Conservation (phyloP, 805 yeast genomes). For the Spathaspora boniae region DNA sequence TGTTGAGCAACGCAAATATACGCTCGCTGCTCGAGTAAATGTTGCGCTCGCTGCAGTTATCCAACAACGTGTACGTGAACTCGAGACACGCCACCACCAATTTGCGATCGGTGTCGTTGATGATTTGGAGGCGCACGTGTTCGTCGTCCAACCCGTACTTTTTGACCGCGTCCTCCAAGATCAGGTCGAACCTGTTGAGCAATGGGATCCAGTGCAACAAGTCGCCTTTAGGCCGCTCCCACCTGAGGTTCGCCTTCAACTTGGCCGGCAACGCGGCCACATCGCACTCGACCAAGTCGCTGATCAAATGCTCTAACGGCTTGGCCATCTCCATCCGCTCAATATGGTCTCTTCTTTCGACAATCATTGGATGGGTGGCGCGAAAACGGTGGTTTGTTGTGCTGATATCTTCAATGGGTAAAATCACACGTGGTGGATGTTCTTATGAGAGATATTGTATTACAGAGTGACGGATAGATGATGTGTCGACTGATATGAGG, state of each 20-base stretch:
- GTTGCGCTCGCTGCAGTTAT: slow-evolving; percentile 63
- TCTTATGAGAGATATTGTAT: too few relatives aligned
- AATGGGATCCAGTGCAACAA: slow-evolving; percentile 74
- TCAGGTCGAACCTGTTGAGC: slow-evolving; percentile 69
- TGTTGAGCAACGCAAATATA: slow-evolving; percentile 53
- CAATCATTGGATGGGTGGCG: too few relatives aligned
- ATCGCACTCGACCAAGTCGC: slow-evolving; percentile 35
- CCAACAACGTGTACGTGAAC: slow-evolving; percentile 62
- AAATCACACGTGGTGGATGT: too few relatives aligned
- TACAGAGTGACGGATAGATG: too few relatives aligned
- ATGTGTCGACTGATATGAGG: too few relatives aligned
- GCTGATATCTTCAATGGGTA: too few relatives aligned
- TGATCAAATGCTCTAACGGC: slow-evolving; percentile 30
- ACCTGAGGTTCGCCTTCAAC: slow-evolving; percentile 36
- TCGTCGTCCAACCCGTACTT: slow-evolving; percentile 52
- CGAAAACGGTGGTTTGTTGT: too few relatives aligned
- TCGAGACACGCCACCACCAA: slow-evolving; percentile 50
- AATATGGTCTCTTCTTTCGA: slow-evolving; percentile 26
- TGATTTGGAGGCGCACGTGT: slow-evolving; percentile 42
- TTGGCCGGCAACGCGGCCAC: slow-evolving; percentile 37
- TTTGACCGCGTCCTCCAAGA: slow-evolving; percentile 51
- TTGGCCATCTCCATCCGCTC: slow-evolving; percentile 27
- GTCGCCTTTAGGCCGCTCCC: slow-evolving; percentile 68
- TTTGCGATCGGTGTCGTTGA: slow-evolving; percentile 44
- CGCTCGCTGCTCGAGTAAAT: slow-evolving; percentile 66